These are phyloP conservation scores for Colletotrichum gloeosporioides DNA, from an alignment of 2,329 filamentous ascomycete species.

Conservation along the genomic window DNA sequence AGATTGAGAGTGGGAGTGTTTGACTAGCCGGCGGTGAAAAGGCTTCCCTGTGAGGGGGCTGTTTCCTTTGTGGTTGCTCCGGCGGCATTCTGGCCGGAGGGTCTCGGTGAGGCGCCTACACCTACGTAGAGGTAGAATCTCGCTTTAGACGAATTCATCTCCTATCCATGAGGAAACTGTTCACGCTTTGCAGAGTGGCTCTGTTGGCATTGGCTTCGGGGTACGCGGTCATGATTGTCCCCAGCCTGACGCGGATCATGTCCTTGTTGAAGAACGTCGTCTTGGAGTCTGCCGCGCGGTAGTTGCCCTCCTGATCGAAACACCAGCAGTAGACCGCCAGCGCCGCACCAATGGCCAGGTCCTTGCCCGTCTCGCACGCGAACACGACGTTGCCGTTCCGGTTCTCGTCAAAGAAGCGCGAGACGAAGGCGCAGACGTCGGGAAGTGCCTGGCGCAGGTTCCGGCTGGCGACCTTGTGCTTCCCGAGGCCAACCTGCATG, in stretches of 20 bases:
- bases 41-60: slow-evolving; percentile 5
- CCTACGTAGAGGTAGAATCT: neutral
- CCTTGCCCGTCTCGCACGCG: slow-evolving; percentile 78
- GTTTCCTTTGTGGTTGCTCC: neutral
- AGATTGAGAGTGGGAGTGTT: slow-evolving; percentile 37
- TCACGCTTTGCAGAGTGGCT: slow-evolving; percentile 87
- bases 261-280: slow-evolving; percentile 71
- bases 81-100: neutral
- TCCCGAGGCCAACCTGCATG: slow-evolving; percentile 69
- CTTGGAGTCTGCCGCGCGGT: slow-evolving; percentile 27
- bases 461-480: slow-evolving; percentile 81
- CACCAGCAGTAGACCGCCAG: slow-evolving; percentile 79
- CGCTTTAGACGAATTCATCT: slow-evolving; percentile 25
- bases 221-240: slow-evolving; percentile 81
- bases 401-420: slow-evolving; percentile 36
- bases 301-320: slow-evolving; percentile 67
- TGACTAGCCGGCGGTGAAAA: slow-evolving; percentile 20
- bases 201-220: slow-evolving; percentile 84
- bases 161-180: slow-evolving; percentile 80
- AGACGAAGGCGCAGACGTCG: slow-evolving; percentile 63
- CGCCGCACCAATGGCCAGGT: slow-evolving; percentile 79
- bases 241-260: slow-evolving; percentile 77
- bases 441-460: slow-evolving; percentile 76
- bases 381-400: slow-evolving; percentile 51
- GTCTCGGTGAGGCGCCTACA: neutral